A percentile compares a stretch with the other conserved stretches of the same genome.
Conservation (phyloP, 164 flowering plant genomes). For the Vitis rupestris region DNA sequence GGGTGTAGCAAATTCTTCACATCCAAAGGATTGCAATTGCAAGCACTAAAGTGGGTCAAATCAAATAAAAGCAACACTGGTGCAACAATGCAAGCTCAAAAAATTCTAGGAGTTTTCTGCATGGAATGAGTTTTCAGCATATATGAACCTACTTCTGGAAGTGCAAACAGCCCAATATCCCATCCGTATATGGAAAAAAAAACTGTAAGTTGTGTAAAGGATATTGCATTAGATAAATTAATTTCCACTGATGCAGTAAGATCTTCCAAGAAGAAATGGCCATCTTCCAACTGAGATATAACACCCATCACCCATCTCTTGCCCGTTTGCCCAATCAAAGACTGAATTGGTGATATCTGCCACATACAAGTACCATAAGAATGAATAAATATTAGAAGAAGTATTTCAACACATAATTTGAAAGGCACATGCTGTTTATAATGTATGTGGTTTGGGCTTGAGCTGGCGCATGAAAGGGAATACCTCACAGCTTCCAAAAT, state of each 20-base stretch:
- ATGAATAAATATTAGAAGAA: background rate
- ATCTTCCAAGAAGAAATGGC: conserved; percentile 96
- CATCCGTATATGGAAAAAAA: background rate
- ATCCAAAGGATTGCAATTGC: background rate
- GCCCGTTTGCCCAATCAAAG: conserved; percentile 78
- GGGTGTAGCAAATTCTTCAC: background rate
- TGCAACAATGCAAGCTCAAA: no score
- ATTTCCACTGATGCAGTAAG: conserved; percentile 89
- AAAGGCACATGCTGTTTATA: background rate
- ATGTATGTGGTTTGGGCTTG: no score
- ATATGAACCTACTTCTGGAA: background rate
- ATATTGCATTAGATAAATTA: conserved; percentile 90
- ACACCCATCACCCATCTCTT: conserved; percentile 95
- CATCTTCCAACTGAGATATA: conserved; percentile 97
- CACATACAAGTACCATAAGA: background rate
- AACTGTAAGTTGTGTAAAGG: conserved; percentile 36
- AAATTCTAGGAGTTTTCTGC: background rate
- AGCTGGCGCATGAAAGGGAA: no score
- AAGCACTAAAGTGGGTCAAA: background rate
- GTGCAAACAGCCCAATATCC: no score
- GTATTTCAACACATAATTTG: background rate
- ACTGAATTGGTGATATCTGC: conserved; percentile 89
- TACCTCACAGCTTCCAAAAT: conserved; percentile 79
- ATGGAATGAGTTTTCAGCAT: background rate
- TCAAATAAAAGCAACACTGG: background rate